Percentiles rank a stretch among this genome's conserved stretches.
phyloP scores from a whole-genome alignment of 208 protist genomes.

The Acanthamoeba triangularis region DNA sequence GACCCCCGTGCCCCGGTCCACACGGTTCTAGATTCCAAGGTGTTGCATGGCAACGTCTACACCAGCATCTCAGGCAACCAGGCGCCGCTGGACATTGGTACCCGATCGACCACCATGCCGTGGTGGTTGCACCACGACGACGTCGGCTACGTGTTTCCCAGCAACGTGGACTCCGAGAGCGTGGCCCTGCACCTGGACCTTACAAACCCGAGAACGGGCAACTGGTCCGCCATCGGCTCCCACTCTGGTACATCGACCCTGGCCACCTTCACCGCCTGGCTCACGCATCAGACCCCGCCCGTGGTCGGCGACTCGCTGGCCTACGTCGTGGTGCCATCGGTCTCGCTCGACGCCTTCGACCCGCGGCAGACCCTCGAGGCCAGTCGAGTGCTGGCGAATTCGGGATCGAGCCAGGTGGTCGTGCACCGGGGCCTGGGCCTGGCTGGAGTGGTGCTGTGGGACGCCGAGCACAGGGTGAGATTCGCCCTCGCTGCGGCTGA shows the following conservation, averaged over 20 bases:
- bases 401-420: not conserved
- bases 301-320: constrained; percentile 29
- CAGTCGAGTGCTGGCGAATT: not conserved
- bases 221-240: not conserved
- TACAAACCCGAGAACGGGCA: too few species aligned
- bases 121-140: constrained; percentile 55
- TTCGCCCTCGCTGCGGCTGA: not conserved
- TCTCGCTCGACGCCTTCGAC: not conserved
- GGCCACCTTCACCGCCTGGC: constrained; percentile 38
- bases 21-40: not conserved
- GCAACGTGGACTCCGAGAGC: not conserved
- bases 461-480: too few species aligned
- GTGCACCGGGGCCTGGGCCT: not conserved
- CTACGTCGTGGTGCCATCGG: not conserved
- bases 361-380: too few species aligned
- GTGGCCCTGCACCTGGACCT: too few species aligned
- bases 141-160: constrained; percentile 8
- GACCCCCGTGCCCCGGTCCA: not conserved
- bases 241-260: not conserved
- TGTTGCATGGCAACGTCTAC: not conserved
- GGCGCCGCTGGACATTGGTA: not conserved
- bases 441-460: not conserved
- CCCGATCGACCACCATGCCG: not conserved
- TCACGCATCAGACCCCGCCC: not conserved
- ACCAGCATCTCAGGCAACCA: not conserved